Evolutionary conservation across 2,329 filamentous ascomycete genomes (phyloP), one percentile per base, ranked within the genome.

Genomic region (Xylaria sp.): DNA sequence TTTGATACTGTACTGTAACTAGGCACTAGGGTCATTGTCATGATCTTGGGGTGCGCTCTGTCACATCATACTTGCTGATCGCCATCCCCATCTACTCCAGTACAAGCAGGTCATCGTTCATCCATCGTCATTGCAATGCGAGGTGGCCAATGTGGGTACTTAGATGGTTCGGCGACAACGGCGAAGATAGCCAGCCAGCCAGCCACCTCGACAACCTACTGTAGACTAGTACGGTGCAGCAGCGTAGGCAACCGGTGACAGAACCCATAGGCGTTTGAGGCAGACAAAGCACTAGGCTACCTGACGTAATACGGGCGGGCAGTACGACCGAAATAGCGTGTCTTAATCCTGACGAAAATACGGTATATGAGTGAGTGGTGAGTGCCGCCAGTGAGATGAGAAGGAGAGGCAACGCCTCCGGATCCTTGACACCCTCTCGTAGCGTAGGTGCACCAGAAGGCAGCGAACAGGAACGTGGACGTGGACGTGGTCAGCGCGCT

Each of bases 241-340:
- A 25, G 8, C 6, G 43, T 55, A 55, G 28, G n/a, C 46, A 45
- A 43, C 32, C n/a, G n/a, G n/a, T n/a, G n/a, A n/a, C n/a, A n/a
- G n/a, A n/a, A n/a, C n/a, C n/a, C n/a, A n/a, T n/a, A n/a, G n/a
- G n/a, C n/a, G 39, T 3, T 45, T 45, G 23, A 34, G 39, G 36
- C 28, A 34, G 30, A 56, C 48, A 60, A 52, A 68, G 62, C 41
- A 57, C 57, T 58, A 57, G 62, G 43, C 45, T 60, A 58, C 66
- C 66, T 68, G 66, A 68, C 66, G 66, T 68, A 68, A 68, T 68
- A 20, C 45, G 13, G 23, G 58, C 56, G 58, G 41, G 45, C 30
- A 66, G 41, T 62, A 48, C 52, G 57, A 66, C 63, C 66, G 45
- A 68, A 66, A 62, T 68, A 68, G 62, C 52, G 34, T 59, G 20